Evolutionary conservation across 371 early-diverging fungal species (phyloP).

Genomic region (Lichtheimia hyalospora): DNA sequence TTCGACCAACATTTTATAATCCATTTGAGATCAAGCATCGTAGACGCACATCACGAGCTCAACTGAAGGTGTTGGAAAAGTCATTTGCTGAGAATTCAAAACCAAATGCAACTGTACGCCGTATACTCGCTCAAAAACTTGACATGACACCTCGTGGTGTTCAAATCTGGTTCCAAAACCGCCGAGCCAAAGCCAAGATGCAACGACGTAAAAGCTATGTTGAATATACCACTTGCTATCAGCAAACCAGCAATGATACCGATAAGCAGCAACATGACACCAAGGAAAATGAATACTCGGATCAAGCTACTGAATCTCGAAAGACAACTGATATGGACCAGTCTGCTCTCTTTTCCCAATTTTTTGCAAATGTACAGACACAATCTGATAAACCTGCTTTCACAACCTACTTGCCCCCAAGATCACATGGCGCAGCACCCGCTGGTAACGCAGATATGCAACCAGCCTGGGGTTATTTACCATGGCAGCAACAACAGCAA

Average conservation of each 20-base stretch:
- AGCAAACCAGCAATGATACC: background rate
- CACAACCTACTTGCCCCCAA: slow-evolving; percentile 21
- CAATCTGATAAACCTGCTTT: slow-evolving; percentile 14
- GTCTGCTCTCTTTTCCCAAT: slow-evolving; percentile 35
- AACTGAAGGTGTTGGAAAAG: slow-evolving; percentile 68
- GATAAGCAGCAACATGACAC: slow-evolving; percentile 7
- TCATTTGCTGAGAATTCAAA: slow-evolving; percentile 68
- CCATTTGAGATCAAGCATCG: slow-evolving; percentile 81
- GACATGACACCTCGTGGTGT: slow-evolving; percentile 89
- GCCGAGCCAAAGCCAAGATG: slow-evolving; percentile 79
- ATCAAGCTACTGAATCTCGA: slow-evolving; percentile 1
- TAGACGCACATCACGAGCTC: slow-evolving; percentile 71
- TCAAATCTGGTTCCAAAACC: slow-evolving; percentile 99
- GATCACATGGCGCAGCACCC: background rate
- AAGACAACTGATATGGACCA: slow-evolving; percentile 13
- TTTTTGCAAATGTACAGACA: slow-evolving; percentile 26
- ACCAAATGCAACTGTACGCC: slow-evolving; percentile 68
- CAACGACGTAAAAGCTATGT: slow-evolving; percentile 24
- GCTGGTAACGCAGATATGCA: background rate
- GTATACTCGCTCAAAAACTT: slow-evolving; percentile 69
- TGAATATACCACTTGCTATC: background rate
- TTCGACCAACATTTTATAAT: slow-evolving; percentile 73
- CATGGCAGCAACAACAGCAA: slow-evolving; percentile 13
- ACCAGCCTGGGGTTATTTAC: slow-evolving; percentile 4
- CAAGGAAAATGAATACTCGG: background rate